A percentile compares a stretch with the other conserved stretches of the same genome.
These are phyloP conservation scores for Hypoxylon sp. DNA, from an alignment of 2,329 filamentous ascomycete species.

Conservation along the genomic window DNA sequence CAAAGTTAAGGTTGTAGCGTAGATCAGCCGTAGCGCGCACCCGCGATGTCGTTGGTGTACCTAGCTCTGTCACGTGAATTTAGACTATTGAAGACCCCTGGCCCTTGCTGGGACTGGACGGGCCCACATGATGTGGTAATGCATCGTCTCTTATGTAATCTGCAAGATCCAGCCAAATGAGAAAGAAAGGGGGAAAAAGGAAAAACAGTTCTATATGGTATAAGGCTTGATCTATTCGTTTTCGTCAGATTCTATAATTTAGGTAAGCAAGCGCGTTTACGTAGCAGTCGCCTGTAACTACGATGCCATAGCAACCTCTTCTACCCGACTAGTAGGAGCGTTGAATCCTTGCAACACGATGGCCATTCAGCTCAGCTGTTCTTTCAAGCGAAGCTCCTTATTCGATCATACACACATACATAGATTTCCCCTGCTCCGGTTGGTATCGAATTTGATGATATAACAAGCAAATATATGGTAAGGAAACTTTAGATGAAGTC, in stretches of 20 bases:
- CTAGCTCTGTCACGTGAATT: slow-evolving; percentile 32
- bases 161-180: neutral
- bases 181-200: neutral
- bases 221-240: neutral
- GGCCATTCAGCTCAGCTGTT: no score
- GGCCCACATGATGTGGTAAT: slow-evolving; percentile 13
- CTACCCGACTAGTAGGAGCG: neutral
- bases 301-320: no score
- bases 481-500: no score
- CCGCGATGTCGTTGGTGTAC: slow-evolving; percentile 37
- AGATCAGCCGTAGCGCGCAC: slow-evolving; percentile 32
- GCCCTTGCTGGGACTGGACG: neutral
- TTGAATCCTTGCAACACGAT: no score
- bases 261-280: no score
- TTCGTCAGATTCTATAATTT: neutral
- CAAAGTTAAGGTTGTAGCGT: slow-evolving; percentile 9
- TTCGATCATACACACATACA: no score
- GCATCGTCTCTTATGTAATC: slow-evolving; percentile 18
- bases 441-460: no score
- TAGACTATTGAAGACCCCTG: neutral
- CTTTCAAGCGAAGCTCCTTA: no score
- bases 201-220: neutral
- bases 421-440: no score
- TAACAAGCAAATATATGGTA: no score
- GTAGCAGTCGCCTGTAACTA: no score